Evolutionary conservation across 1,284 basidiomycete species (phyloP).

Genomic region (Phellopilus nigrolimitatus): DNA sequence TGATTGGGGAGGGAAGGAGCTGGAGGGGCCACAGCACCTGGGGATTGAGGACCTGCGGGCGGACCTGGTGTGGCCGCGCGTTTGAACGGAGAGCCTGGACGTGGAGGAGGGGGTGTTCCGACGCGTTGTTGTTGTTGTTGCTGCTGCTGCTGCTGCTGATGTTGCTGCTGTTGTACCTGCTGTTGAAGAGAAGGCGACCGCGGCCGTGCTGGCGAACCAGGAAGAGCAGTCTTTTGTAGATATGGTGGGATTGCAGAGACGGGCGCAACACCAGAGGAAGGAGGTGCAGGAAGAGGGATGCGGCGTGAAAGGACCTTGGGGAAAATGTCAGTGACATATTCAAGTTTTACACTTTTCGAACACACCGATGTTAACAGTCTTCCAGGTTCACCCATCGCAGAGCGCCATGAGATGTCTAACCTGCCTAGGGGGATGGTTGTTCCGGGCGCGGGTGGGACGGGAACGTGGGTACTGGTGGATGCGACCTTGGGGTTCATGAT

Average conservation of each 20-base stretch:
- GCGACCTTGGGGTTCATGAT: constrained; percentile 53
- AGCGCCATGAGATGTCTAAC: constrained; percentile 79
- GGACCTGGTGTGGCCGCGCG: constrained; percentile 36
- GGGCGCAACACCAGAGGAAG: constrained; percentile 31
- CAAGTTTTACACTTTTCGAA: not conserved
- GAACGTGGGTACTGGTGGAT: constrained; percentile 37
- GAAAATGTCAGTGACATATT: not conserved
- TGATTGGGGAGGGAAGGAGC: constrained; percentile 19
- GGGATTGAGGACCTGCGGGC: constrained; percentile 45
- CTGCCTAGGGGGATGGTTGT: constrained; percentile 71
- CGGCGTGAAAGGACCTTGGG: constrained; percentile 65
- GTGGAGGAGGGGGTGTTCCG: constrained; percentile 32
- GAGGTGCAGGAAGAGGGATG: constrained; percentile 48
- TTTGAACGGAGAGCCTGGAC: constrained; percentile 54
- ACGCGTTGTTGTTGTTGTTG: constrained; percentile 37
- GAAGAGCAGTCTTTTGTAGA: constrained; percentile 49
- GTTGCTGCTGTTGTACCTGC: constrained; percentile 32
- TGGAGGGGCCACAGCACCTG: constrained; percentile 28
- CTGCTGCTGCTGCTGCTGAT: too few relatives aligned
- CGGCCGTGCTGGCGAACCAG: constrained; percentile 42
- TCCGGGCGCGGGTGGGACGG: constrained; percentile 54
- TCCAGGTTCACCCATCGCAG: constrained; percentile 76
- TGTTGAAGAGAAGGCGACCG: constrained; percentile 43
- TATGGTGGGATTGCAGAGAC: constrained; percentile 68
- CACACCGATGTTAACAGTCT: constrained; percentile 70